Percentiles rank a stretch among this genome's conserved stretches.
These are phyloP conservation scores for Silene coronaria DNA, from an alignment of 179 eudicot species.

Conservation along the genomic window DNA sequence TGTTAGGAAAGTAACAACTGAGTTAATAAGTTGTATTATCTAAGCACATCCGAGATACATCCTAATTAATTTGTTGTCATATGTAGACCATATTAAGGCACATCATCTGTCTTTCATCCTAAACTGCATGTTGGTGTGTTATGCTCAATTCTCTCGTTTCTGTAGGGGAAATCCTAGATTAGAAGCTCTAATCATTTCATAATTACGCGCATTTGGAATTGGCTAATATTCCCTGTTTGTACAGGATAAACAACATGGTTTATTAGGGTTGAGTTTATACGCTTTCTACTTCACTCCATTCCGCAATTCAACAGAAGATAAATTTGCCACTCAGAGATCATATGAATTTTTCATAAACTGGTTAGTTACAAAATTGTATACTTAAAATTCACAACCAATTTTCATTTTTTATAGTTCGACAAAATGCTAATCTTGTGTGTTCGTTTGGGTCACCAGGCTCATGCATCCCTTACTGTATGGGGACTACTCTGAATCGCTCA, in stretches of 20 bases:
- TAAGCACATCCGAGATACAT: too few species aligned
- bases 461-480: slow-evolving; percentile 20
- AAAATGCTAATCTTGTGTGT: slow-evolving; percentile 23
- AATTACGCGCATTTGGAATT: too few species aligned
- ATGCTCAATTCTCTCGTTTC: too few species aligned
- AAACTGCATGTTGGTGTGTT: too few species aligned
- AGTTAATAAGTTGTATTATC: too few species aligned
- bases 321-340: slow-evolving; percentile 45
- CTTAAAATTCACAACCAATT: background rate
- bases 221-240: slow-evolving; percentile 11
- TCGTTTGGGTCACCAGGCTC: slow-evolving; percentile 23
- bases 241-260: slow-evolving; percentile 58
- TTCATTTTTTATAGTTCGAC: background rate
- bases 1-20: too few species aligned
- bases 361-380: slow-evolving; percentile 29
- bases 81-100: too few species aligned
- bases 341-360: slow-evolving; percentile 47
- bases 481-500: slow-evolving; percentile 45
- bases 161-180: too few species aligned
- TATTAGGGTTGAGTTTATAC: slow-evolving; percentile 49
- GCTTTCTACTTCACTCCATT: slow-evolving; percentile 31
- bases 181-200: too few species aligned
- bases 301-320: slow-evolving; percentile 38
- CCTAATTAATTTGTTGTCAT: too few species aligned
- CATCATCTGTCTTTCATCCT: too few species aligned